These are phyloP conservation scores for Aureobasidium musti DNA, from an alignment of 2,329 filamentous ascomycete species.

Conservation along the genomic window DNA sequence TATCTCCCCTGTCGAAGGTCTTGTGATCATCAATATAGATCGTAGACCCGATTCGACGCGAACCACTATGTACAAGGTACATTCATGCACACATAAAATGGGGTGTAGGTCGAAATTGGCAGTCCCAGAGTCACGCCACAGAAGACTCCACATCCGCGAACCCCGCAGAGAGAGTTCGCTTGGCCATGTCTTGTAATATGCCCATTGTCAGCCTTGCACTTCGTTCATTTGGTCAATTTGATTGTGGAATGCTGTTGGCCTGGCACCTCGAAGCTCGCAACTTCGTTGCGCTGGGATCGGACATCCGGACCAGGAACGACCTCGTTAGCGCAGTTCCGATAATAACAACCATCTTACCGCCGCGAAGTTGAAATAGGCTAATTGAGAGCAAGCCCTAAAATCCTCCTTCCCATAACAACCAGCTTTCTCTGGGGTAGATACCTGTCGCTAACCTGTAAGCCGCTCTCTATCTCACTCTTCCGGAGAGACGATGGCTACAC, in stretches of 20 bases:
- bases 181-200: slow-evolving; percentile 10
- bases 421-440: not conserved
- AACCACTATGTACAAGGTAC: not conserved
- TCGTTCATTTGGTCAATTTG: not conserved
- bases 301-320: not conserved
- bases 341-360: not conserved
- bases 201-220: not conserved
- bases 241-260: slow-evolving; percentile 10
- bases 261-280: not conserved
- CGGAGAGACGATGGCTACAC: not conserved
- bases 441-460: not conserved
- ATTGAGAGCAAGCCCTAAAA: not conserved
- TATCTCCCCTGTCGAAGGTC: not conserved
- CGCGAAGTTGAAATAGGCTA: slow-evolving; percentile 3
- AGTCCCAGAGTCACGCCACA: slow-evolving; percentile 7
- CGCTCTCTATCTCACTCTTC: not conserved
- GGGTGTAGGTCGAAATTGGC: not conserved
- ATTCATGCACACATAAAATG: not conserved
- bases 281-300: not conserved
- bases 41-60: not conserved
- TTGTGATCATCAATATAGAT: not conserved
- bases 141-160: not conserved
- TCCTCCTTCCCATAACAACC: not conserved
- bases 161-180: slow-evolving; percentile 6
- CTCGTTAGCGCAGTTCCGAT: slow-evolving; percentile 11